These are phyloP conservation scores for Candida smagusa DNA, from an alignment of 1,139 yeast species.

Conservation along the genomic window DNA sequence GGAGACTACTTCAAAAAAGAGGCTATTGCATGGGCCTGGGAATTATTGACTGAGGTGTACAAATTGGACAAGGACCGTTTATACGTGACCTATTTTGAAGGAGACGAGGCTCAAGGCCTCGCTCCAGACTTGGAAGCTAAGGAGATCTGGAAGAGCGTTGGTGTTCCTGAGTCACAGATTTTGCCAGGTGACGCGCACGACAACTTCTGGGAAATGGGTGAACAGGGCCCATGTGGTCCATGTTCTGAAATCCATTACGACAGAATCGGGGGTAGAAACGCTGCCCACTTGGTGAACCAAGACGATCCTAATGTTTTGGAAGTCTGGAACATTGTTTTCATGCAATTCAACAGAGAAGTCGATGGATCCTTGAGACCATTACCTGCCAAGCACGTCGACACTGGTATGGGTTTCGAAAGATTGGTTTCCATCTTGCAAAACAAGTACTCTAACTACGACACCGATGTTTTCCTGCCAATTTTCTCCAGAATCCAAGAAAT, in stretches of 20 bases:
- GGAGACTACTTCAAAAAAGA: constrained; percentile 97
- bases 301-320: constrained; percentile 98
- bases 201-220: constrained; percentile 99
- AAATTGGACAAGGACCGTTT: constrained; percentile 75
- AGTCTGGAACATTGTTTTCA: constrained; percentile 96
- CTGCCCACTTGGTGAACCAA: constrained; percentile 81
- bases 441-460: constrained; percentile 89
- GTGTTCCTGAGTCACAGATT: constrained; percentile 89
- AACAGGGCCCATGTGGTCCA: constrained; percentile 99
- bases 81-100: constrained; percentile 95
- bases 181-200: constrained; percentile 87
- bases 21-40: constrained; percentile 89
- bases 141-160: constrained; percentile 78
- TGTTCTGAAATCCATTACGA: constrained; percentile 97
- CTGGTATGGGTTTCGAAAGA: constrained; percentile 99
- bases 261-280: constrained; percentile 97
- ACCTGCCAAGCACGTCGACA: constrained; percentile 94
- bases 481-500: constrained; percentile 84
- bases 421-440: constrained; percentile 91
- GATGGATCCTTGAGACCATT: constrained; percentile 76
- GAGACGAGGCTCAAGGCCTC: constrained; percentile 79
- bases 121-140: constrained; percentile 95
- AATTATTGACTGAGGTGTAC: constrained; percentile 77
- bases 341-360: constrained; percentile 92
- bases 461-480: constrained; percentile 91